Evolutionary conservation across 768 basidiomycete genomes (phyloP), one percentile per base, ranked within the genome.

Genomic region (Boletus fagicola): DNA sequence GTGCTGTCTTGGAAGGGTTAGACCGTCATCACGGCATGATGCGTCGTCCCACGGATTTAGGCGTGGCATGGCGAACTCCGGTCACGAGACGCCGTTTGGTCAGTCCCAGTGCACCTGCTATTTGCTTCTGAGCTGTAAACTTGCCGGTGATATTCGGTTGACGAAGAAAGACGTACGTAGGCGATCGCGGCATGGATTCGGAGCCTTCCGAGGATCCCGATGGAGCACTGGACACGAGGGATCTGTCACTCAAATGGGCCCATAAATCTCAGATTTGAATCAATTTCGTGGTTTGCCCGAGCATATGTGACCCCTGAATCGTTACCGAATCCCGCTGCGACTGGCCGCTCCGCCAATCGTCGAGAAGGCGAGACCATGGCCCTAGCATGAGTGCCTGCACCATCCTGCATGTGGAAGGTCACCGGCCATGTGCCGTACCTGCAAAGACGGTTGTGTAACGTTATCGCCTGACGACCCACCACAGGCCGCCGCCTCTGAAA

Each of bases 221-320:
- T 53, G 44, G 36, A 49, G 40, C 47, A 50, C 6, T 11, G n/a
- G 57, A 60, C 59, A 60, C 47, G 66, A 53, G 45, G 53, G 51
- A 61, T 61, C 49, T 59, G 54, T 56, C 52, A 51, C 16, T 49
- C 35, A 61, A 54, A 64, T 56, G 58, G 58, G 55, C 52, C 53
- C 45, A 62, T 57, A 51, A 73, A 71, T 70, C 68, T 73, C 49
- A 73, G 72, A 72, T 71, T 68, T 39, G 44, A 50, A 20, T 47
- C 60, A 51, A 60, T 53, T 63, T 60, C 56, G 53, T 49, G 44
- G 33, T 46, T 33, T 47, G 51, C 42, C 48, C 28, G 47, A 58
- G 54, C 36, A 44, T 58, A 59, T 57, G 59, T 51, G 54, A 53
- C 66, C 65, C 66, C 63, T 65, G 65, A 62, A 42, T 48, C 24